phyloP scores from a whole-genome alignment of 768 basidiomycete genomes.

The Suillus variegatus region DNA sequence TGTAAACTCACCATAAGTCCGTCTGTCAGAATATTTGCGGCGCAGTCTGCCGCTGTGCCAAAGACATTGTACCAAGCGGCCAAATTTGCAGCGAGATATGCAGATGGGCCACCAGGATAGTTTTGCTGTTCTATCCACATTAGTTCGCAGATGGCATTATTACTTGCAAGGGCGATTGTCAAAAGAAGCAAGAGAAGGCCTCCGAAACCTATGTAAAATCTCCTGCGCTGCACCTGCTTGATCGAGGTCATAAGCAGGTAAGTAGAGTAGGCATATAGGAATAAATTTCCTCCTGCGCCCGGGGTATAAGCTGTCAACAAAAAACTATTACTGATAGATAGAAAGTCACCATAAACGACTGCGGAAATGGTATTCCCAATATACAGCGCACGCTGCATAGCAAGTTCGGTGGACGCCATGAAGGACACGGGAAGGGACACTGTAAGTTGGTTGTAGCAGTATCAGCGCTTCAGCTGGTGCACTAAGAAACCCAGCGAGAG shows the following conservation, averaged over 20 bases:
- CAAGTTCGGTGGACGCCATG: not conserved
- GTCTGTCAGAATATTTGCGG: constrained; percentile 29
- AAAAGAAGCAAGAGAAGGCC: constrained; percentile 21
- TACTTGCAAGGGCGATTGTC: constrained; percentile 24
- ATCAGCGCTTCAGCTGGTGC: not conserved
- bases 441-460: not conserved
- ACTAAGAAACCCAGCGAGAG: not conserved
- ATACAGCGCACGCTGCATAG: not conserved
- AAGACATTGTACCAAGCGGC: constrained; percentile 28
- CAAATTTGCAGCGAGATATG: constrained; percentile 27
- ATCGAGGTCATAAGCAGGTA: not conserved
- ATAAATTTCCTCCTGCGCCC: not conserved
- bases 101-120: constrained; percentile 30
- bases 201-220: not conserved
- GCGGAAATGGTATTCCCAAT: not conserved
- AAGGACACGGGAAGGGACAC: not conserved
- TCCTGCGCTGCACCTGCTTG: not conserved
- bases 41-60: constrained; percentile 23
- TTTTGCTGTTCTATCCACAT: constrained; percentile 33
- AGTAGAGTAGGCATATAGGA: not conserved
- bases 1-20: constrained; percentile 30
- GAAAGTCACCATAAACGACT: not conserved
- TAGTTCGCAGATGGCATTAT: constrained; percentile 23
- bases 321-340: not conserved
- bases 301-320: not conserved